phyloP scores from a whole-genome alignment of 1,139 yeast species.

The Sugiyamaella xylanicola region DNA sequence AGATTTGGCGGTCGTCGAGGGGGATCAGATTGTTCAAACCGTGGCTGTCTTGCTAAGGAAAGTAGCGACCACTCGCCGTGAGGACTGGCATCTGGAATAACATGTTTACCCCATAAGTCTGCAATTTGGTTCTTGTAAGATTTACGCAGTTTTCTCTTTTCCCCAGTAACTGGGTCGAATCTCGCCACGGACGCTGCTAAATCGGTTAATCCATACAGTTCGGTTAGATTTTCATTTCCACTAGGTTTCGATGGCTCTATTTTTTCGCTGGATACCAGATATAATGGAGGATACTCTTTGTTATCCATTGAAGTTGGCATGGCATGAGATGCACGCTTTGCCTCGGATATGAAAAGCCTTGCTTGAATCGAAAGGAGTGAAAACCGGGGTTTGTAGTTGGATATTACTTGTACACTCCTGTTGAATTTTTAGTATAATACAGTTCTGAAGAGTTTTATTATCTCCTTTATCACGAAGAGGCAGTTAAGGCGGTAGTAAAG shows the following conservation, averaged over 20 bases:
- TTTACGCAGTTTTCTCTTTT: constrained; percentile 88
- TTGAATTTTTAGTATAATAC: no score
- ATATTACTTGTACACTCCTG: background rate
- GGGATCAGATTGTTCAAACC: constrained; percentile 32
- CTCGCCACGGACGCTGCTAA: constrained; percentile 83
- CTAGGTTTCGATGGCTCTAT: constrained; percentile 52
- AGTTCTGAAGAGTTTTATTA: no score
- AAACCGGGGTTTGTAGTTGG: background rate
- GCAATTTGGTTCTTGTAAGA: constrained; percentile 89
- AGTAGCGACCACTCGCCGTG: constrained; percentile 38
- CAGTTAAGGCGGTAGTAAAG: no score
- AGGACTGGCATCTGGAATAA: constrained; percentile 50
- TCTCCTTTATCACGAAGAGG: no score
- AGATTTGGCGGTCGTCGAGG: constrained; percentile 35
- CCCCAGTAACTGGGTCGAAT: constrained; percentile 83
- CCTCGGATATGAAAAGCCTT: background rate
- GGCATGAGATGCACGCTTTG: constrained; percentile 3
- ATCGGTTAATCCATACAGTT: constrained; percentile 64
- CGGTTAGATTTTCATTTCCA: constrained; percentile 69
- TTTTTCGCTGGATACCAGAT: constrained; percentile 18
- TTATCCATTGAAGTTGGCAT: constrained; percentile 24
- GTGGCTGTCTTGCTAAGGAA: constrained; percentile 36
- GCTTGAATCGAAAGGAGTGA: background rate
- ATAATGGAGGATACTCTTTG: constrained; percentile 17
- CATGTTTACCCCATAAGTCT: constrained; percentile 78